Evolutionary conservation across 495 filamentous ascomycete genomes (phyloP), one percentile per base, ranked within the genome.

Genomic region (Neohortaea acidophila): DNA sequence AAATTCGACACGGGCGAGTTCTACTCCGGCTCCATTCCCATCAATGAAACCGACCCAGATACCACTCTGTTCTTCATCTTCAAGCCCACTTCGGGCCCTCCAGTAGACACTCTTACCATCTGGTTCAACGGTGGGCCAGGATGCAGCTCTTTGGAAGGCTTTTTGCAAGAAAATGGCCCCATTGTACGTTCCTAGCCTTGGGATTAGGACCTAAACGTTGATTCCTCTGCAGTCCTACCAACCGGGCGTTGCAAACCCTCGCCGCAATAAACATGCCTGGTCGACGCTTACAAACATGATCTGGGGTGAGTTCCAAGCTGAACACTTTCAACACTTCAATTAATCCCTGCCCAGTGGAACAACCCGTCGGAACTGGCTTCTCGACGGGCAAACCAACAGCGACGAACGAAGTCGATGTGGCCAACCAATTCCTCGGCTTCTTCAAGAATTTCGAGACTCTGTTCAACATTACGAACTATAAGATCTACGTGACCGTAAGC

Each of bases 201-300:
- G n/a, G n/a, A n/a, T n/a, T n/a, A n/a, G n/a, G n/a, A n/a, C n/a
- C n/a, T n/a, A n/a, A n/a, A n/a, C n/a, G n/a, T n/a, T n/a, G n/a
- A n/a, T n/a, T n/a, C n/a, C n/a, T n/a, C n/a, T n/a, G n/a, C n/a
- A n/a, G n/a, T n/a, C n/a, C n/a, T n/a, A n/a, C n/a, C 5, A 5
- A 4, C 28, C 28, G 4, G 28, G 28, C 6, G 4, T 4, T 6
- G 6, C 17, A 15, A 13, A 31, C 12, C 78, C 79, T 2, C 65
- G 73, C 3, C 51, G 48, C 14, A 83, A 83, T 45, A 69, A 69
- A 0, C 81, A 70, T 18, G 21, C 21, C 24, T 46, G 43, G 43
- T 64, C 67, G 15, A 81, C 78, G 22, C 58, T 86, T 30, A 81
- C 80, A 25, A 84, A 84, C 48, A 60, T 83, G 40, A 61, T 84